Evolutionary conservation across 768 basidiomycete species (phyloP), one percentile per base, ranked within the genome.

Genomic region (Agaricus blazei): DNA sequence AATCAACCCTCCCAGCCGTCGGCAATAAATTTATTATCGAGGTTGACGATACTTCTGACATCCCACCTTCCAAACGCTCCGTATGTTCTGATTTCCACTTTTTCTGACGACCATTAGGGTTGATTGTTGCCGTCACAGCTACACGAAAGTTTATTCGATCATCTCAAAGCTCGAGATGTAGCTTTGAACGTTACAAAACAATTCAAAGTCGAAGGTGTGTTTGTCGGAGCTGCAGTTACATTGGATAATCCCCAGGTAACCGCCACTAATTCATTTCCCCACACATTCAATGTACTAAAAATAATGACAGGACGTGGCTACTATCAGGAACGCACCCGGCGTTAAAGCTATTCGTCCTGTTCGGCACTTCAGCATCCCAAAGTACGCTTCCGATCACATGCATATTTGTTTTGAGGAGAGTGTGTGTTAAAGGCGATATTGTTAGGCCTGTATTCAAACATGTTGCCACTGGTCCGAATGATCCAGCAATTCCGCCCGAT

Each of bases 291-390:
- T 54, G 26, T 50, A n/a, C 38, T 29, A 5, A 38, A 2, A 42
- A 43, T n/a, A 29, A 15, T 15, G 15, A 48, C 11, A 85, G 82
- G 80, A 84, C 63, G 75, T 75, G 7, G 64, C 70, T 29, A 64
- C 72, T 15, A 66, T 88, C 37, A 64, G 71, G 9, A 64, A 67
- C 9, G 71, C 76, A 3, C 68, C 76, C 1, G 84, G 83, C 19
- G 75, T 87, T n/a, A 72, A 78, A 59, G 75, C 77, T 14, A 78
- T 86, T 62, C 76, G 79, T 19, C 82, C 84, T 2, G 77, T 84
- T 34, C 68, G 68, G 38, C 63, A 62, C 24, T 71, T 79, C 52
- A 64, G 72, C 26, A 66, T 67, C 7, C 80, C 81, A 2, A 68
- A 67, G 80, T 79, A 34, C 5, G 31, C 9, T 9, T 9, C 31